phyloP scores from a whole-genome alignment of 495 filamentous ascomycete genomes.

The Coniosporium apollinis region DNA sequence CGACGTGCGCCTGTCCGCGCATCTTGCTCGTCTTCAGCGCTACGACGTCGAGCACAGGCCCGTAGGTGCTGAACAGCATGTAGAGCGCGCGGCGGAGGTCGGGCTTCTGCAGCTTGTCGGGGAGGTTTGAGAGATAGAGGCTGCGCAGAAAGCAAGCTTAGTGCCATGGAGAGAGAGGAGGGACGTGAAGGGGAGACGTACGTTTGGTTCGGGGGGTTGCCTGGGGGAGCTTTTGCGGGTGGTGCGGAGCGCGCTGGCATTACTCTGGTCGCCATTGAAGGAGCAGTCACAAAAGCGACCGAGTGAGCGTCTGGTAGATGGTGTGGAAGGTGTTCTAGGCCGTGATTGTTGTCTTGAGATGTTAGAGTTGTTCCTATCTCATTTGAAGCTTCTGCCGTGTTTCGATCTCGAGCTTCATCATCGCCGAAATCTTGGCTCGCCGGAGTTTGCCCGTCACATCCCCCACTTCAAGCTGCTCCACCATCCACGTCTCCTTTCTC shows the following conservation, averaged over 20 bases:
- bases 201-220: slow-evolving; percentile 50
- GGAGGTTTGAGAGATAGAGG: slow-evolving; percentile 75
- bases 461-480: slow-evolving; percentile 1
- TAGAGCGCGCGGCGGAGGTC: slow-evolving; percentile 76
- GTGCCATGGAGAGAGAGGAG: slow-evolving; percentile 5
- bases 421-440: no score
- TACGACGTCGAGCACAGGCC: slow-evolving; percentile 85
- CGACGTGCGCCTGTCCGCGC: slow-evolving; percentile 89
- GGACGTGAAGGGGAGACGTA: slow-evolving; percentile 26
- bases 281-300: not conserved
- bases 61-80: slow-evolving; percentile 85
- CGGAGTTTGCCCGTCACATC: no score
- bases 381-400: no score
- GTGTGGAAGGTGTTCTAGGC: no score
- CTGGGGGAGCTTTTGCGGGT: not conserved
- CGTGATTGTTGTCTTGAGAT: no score
- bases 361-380: no score
- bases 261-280: slow-evolving; percentile 3
- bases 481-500: not conserved
- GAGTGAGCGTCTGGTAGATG: no score
- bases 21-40: slow-evolving; percentile 75
- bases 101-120: slow-evolving; percentile 67
- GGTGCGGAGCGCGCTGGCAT: not conserved
- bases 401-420: no score
- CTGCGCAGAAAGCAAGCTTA: not conserved